These are phyloP conservation scores for Trichoderma orchidacearum DNA, from an alignment of 495 filamentous ascomycete genomes.

Conservation along the genomic window DNA sequence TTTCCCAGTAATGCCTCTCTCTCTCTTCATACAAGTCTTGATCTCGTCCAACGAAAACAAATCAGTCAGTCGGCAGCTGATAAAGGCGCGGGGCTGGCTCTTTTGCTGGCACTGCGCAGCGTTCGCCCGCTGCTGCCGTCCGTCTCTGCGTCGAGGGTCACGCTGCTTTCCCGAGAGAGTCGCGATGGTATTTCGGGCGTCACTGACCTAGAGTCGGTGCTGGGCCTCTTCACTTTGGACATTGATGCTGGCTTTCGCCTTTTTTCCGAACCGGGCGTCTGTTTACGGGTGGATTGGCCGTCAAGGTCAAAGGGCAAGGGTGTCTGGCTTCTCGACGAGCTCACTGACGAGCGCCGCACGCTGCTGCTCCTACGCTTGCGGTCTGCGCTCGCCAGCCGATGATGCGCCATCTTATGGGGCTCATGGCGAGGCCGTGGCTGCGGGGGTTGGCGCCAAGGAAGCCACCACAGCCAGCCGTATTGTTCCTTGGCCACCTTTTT, in stretches of 20 bases:
- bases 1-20: neutral
- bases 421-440: conserved; percentile 14
- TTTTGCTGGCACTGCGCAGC: neutral
- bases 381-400: conserved; percentile 22
- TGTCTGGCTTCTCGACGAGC: conserved; percentile 33
- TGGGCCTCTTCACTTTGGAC: conserved; percentile 16
- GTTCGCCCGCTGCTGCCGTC: neutral
- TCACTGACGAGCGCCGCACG: conserved; percentile 29
- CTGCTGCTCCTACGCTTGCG: conserved; percentile 33
- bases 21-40: neutral
- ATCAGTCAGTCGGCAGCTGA: neutral
- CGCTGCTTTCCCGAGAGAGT: conserved; percentile 31
- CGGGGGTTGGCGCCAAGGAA: conserved; percentile 38
- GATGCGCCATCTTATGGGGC: conserved; percentile 17
- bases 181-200: conserved; percentile 38
- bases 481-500: conserved; percentile 49
- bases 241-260: conserved; percentile 30
- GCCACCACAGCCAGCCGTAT: conserved; percentile 76
- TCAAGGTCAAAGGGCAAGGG: conserved; percentile 23
- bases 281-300: conserved; percentile 16
- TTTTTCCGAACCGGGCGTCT: conserved; percentile 33
- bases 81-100: neutral
- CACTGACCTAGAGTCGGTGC: conserved; percentile 30
- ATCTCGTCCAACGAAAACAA: too few species aligned
- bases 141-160: neutral